Base-by-base conservation (phyloP, 257 asterid genomes). In the Solanum chmielewskii region DNA sequence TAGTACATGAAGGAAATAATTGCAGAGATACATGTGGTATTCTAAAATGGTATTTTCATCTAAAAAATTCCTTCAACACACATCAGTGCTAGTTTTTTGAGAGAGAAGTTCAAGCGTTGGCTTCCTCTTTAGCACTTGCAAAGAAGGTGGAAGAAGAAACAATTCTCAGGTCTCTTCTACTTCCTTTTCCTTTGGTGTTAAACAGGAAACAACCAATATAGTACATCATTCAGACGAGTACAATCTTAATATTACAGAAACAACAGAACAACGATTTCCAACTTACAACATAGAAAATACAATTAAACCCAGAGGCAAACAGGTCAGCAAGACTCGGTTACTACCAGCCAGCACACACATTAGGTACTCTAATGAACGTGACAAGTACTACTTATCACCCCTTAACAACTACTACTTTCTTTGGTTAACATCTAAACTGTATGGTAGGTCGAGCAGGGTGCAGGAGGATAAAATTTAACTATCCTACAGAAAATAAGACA, bases 401-500 rank as follows among this genome's bases (percentile, higher is more conserved):
- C 69, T 80, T 47, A 27, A 45, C 68, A 47, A 44, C 44, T 29
- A 44, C 84, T 16, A 27, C 85, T 16, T 80, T 27, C 84, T 47
- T 49, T 47, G 85, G 59, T 73, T 49, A 80, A n/a, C 68, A 47
- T 49, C 66, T 31, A 3, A 16, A 29, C 20, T 81, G 68, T 49
- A 47, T 81, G 69, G 6, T 9, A 20, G 45, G 69, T 81, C 21
- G 31, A 29, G 69, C 31, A 81, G 85, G 85, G 69, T 20, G 85
- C 85, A 80, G 44, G 44, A 16, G 10, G 31, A 49, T 33, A 31
- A 49, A 18, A 81, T 81, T 23, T 1, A 81, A 45, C 85, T 70
- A 20, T 49, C 47, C 90, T 89, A 95, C 89, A 95, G 87, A 92
- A 95, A 95, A 91, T 95, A 95, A 62, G 96, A 90, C 10, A 95